phyloP scores from a whole-genome alignment of 169 alveolate species.

The Plasmodium berghei region DNA sequence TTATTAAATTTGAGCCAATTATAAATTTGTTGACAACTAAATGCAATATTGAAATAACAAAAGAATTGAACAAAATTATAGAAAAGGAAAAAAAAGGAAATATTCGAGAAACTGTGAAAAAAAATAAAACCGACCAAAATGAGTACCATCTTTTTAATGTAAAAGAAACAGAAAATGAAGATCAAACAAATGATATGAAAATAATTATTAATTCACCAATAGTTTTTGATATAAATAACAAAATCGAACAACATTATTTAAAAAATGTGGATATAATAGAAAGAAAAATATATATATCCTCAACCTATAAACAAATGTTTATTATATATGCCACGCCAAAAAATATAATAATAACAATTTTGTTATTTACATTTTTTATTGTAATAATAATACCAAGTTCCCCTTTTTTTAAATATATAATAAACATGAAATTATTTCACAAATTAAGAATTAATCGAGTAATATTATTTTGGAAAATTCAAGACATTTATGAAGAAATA shows the following conservation, averaged over 20 bases:
- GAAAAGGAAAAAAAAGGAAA: not conserved
- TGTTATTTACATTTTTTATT: conserved; percentile 1
- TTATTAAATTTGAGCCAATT: conserved; percentile 43
- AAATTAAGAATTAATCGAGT: conserved; percentile 8
- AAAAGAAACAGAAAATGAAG: conserved; percentile 3
- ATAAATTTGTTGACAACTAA: conserved; percentile 20
- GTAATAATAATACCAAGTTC: conserved; percentile 15
- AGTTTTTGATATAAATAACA: not conserved
- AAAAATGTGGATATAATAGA: conserved; percentile 10
- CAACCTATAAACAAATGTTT: not conserved
- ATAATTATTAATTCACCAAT: conserved; percentile 12
- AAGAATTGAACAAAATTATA: not conserved
- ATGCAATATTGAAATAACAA: conserved; percentile 20
- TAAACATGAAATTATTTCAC: conserved; percentile 23
- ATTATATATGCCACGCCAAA: not conserved
- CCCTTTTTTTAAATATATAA: conserved; percentile 12
- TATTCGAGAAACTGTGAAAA: not conserved
- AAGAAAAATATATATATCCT: not conserved
- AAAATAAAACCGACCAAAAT: not conserved
- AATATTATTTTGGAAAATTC: conserved; percentile 9
- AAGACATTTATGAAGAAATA: conserved; percentile 1
- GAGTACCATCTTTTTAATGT: not conserved
- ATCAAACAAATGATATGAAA: not conserved
- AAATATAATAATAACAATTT: conserved; percentile 11
- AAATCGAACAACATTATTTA: not conserved